Base-by-base conservation (phyloP, 441 rosid species). In the Rhodomyrtus psidioides region DNA sequence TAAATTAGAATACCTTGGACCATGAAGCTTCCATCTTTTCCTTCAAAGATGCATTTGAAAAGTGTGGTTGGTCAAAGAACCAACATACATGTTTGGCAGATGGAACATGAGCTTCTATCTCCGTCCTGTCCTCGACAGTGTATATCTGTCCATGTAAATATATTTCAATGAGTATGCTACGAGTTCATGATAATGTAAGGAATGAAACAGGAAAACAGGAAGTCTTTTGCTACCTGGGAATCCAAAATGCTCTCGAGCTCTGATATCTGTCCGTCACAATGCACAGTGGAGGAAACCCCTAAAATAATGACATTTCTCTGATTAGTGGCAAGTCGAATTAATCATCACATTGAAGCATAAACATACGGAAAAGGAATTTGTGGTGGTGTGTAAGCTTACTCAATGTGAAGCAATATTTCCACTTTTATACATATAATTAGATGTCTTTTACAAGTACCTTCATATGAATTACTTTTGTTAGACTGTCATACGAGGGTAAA, bases 201-300 rank as follows among this genome's bases (percentile, higher is more conserved):
- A 70, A 9, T 53, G 56, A 55, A 24, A 84, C 44, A 42, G 23
- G 79, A 84, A 86, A n/a, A 28, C n/a, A 84, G 60, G 57, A 79
- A 89, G 54, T 83, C 30, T 28, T 49, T 65, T 58, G 30, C 46
- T 85, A 97, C 99, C 95, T 92, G 93, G 56, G 98, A 93, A 89
- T 95, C 97, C 95, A 95, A 89, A 87, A 94, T 90, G 88, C 88
- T 92, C 90, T 97, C 99, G 28, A 97, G 95, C 84, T 92, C 94
- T 89, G 96, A 90, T 83, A 95, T 91, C 89, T 95, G 97, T 86
- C 85, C 90, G 54, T 95, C 94, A 88, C 94, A 94, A 86, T 93
- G 92, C 82, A 59, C 75, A 49, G 85, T 76, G 46, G 92, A 94
- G 24, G 91, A 87, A 82, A 92, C 90, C 86, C 96, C 93, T 95